A percentile compares a stretch with the other conserved stretches of the same genome.
These are phyloP conservation scores for Colletotrichum liriopes DNA, from an alignment of 2,329 filamentous ascomycete genomes.

Conservation along the genomic window DNA sequence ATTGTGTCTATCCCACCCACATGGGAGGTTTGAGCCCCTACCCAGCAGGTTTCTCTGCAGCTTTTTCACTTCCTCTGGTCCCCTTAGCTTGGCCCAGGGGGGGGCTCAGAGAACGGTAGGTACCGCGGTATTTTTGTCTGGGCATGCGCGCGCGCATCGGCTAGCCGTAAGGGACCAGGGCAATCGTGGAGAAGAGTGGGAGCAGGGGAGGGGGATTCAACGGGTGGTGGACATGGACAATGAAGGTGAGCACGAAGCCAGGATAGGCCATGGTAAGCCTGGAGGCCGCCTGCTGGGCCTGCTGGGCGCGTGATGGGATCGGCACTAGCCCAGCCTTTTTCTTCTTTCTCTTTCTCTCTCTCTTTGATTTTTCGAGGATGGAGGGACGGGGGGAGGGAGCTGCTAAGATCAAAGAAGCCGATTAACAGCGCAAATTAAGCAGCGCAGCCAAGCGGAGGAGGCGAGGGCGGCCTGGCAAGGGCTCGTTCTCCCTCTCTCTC, in stretches of 20 bases:
- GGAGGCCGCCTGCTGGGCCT: slow-evolving; percentile 10
- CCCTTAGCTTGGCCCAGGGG: background rate
- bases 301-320: slow-evolving; percentile 29
- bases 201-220: background rate
- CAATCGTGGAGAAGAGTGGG: slow-evolving; percentile 30
- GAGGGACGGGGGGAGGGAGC: background rate
- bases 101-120: background rate
- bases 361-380: background rate
- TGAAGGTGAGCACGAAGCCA: background rate
- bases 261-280: background rate
- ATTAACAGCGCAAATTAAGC: slow-evolving; percentile 6
- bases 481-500: too few species aligned
- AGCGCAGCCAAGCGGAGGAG: background rate
- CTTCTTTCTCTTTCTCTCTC: background rate
- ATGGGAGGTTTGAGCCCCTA: slow-evolving; percentile 2
- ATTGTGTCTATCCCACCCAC: slow-evolving; percentile 1
- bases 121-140: background rate
- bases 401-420: background rate
- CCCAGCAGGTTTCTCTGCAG: background rate
- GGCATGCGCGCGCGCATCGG: slow-evolving; percentile 3
- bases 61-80: background rate
- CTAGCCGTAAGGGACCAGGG: slow-evolving; percentile 21
- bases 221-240: background rate
- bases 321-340: slow-evolving; percentile 16
- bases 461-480: too few species aligned